Evolutionary conservation across 306 rosid species (phyloP).

Genomic region (Malus orientalis): DNA sequence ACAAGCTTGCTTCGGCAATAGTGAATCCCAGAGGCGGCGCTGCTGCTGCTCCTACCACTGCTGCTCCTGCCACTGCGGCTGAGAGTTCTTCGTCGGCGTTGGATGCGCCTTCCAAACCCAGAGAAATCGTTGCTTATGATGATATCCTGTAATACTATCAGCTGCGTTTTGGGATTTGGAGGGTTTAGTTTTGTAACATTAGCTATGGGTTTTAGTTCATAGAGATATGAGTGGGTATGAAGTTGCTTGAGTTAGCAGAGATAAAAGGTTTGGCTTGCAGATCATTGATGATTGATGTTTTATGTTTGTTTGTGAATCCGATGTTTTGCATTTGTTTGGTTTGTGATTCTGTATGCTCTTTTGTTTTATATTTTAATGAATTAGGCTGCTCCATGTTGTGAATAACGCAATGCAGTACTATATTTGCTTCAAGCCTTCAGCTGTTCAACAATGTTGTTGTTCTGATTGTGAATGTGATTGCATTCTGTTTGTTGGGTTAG

Average conservation of each 20-base stretch:
- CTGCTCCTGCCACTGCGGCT: neutral
- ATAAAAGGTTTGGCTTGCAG: neutral
- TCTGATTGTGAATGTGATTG: neutral
- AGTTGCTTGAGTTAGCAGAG: neutral
- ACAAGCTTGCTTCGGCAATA: constrained; percentile 63
- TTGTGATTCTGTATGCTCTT: neutral
- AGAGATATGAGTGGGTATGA: neutral
- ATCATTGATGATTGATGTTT: neutral
- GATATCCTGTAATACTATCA: constrained; percentile 47
- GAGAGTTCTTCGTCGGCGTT: constrained; percentile 27
- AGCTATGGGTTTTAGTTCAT: constrained; percentile 3
- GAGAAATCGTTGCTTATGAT: constrained; percentile 86
- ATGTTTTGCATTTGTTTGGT: neutral
- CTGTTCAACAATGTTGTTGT: neutral
- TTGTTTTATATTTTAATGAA: neutral
- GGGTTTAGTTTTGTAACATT: constrained; percentile 9
- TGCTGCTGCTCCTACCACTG: too few species aligned
- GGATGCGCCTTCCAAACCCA: constrained; percentile 50
- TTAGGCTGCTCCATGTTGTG: neutral
- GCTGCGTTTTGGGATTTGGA: neutral
- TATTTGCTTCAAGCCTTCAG: neutral
- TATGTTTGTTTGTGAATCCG: neutral
- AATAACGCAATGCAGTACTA: neutral
- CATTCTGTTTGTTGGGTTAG: neutral
- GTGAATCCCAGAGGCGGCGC: constrained; percentile 41